Base-by-base conservation (phyloP, 2,329 filamentous ascomycete genomes). In the Botrytis fragariae region DNA sequence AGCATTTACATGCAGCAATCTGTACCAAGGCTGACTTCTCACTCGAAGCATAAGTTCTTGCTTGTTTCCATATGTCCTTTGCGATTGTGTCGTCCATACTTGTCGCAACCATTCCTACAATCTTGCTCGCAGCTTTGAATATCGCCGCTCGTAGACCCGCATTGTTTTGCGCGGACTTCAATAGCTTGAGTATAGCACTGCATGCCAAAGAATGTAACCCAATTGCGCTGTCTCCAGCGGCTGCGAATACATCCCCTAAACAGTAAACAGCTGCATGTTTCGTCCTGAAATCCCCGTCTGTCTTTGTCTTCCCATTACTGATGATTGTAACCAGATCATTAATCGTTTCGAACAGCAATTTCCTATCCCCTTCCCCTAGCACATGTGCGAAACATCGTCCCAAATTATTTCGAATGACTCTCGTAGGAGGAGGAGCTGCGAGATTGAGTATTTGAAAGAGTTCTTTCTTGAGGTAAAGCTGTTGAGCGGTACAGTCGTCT, bases 21-120 rank as follows among this genome's bases (percentile, higher is more conserved):
- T 97, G 90, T 12, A 95, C 94, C 48, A 97, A 86, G 4, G 90
- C 87, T 6, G 94, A 93, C 82, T 96, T 98, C 82, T 99, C 97
- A 74, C 86, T 87, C 0, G 90, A 87, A 42, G 92, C 92, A 77
- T 92, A 88, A 82, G 87, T 93, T 75, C 96, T 90, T 39, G 91
- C 92, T 81, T 95, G 93, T 82, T 98, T 99, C 94, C 94, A 98
- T 25, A 97, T 89, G 81, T 98, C 95, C 79, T 94, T 90, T n/a
- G 93, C 93, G 54, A 95, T 86, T 72, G 85, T 86, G 82, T 99
- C 96, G 78, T 99, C 96, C 78, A 95, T 87, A 74, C 93, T 94
- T 8, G 87, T 86, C 72, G 89, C 88, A 42, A 98, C 89, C 82
- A 95, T 95, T 74, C 87, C 87, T 39, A 91, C 86, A 59, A 98